Percentiles rank a stretch among this genome's conserved stretches.
Evolutionary conservation across 2,329 filamentous ascomycete species (phyloP).

Genomic region (Zymoseptoria crescenta): DNA sequence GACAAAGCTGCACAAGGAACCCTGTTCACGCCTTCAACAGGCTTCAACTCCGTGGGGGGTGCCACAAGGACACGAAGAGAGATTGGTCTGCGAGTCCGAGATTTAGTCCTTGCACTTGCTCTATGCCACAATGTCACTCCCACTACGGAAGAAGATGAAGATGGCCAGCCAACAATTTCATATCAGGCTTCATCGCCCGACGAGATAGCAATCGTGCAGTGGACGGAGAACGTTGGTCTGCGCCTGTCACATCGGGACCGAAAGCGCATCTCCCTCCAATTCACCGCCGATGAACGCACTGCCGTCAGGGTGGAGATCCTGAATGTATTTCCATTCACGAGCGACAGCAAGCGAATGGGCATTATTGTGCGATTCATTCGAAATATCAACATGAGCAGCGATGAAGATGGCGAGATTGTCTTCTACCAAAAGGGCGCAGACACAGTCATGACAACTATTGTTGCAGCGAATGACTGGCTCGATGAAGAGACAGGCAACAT

Average conservation of each 20-base stretch:
- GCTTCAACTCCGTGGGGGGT: conserved; percentile 47
- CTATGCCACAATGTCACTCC: conserved; percentile 97
- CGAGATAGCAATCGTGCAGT: conserved; percentile 94
- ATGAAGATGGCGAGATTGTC: conserved; percentile 73
- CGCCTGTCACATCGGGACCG: conserved; percentile 79
- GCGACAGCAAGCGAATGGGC: conserved; percentile 96
- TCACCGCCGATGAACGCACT: conserved; percentile 60
- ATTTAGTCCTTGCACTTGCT: conserved; percentile 84
- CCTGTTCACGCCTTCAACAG: conserved; percentile 68
- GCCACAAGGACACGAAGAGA: conserved; percentile 77
- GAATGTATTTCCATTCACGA: conserved; percentile 95
- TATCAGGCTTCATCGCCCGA: conserved; percentile 97
- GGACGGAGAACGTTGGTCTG: conserved; percentile 87
- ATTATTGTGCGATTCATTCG: conserved; percentile 79
- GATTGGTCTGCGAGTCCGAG: conserved; percentile 85
- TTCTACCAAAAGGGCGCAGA: conserved; percentile 99
- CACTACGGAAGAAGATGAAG: conserved; percentile 66
- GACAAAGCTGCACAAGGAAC: conserved; percentile 26
- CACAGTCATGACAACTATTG: conserved; percentile 94
- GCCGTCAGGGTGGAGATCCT: conserved; percentile 83
- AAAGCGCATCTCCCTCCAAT: conserved; percentile 74
- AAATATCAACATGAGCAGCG: conserved; percentile 39
- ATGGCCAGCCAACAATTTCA: conserved; percentile 67
- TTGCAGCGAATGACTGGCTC: conserved; percentile 94
- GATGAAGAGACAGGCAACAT: conserved; percentile 99